phyloP scores from a whole-genome alignment of 768 basidiomycete species.

The Scleroderma bovista region DNA sequence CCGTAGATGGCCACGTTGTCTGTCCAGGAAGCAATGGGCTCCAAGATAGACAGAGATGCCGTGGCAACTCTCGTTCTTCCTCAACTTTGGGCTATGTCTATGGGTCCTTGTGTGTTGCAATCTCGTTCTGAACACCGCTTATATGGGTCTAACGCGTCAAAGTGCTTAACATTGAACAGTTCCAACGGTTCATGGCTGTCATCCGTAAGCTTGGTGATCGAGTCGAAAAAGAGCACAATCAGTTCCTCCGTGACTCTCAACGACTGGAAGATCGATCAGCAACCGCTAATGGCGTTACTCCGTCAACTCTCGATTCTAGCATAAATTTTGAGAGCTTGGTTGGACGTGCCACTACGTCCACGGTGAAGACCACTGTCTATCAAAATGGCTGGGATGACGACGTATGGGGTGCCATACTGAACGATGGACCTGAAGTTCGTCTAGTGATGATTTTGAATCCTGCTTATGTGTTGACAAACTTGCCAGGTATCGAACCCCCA shows the following conservation, averaged over 20 bases:
- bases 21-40: slow-evolving; percentile 95
- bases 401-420: slow-evolving; percentile 78
- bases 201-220: slow-evolving; percentile 75
- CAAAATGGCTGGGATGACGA: slow-evolving; percentile 70
- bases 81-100: slow-evolving; percentile 96
- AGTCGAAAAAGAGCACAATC: slow-evolving; percentile 88
- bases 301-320: slow-evolving; percentile 37
- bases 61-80: slow-evolving; percentile 85
- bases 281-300: slow-evolving; percentile 36
- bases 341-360: slow-evolving; percentile 44
- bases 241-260: slow-evolving; percentile 90
- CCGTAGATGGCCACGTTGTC: slow-evolving; percentile 76
- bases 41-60: slow-evolving; percentile 90
- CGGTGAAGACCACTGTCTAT: slow-evolving; percentile 39
- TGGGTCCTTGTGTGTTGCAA: slow-evolving; percentile 73
- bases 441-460: neutral
- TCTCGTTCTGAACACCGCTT: neutral
- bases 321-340: slow-evolving; percentile 89
- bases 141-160: slow-evolving; percentile 5
- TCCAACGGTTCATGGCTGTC: slow-evolving; percentile 86
- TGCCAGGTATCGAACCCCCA: slow-evolving; percentile 10
- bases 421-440: slow-evolving; percentile 31
- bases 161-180: slow-evolving; percentile 85
- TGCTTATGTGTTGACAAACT: slow-evolving; percentile 3
- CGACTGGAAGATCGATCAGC: slow-evolving; percentile 77